Conservation (phyloP, 257 asterid species). For the Ilex aquifolium region DNA sequence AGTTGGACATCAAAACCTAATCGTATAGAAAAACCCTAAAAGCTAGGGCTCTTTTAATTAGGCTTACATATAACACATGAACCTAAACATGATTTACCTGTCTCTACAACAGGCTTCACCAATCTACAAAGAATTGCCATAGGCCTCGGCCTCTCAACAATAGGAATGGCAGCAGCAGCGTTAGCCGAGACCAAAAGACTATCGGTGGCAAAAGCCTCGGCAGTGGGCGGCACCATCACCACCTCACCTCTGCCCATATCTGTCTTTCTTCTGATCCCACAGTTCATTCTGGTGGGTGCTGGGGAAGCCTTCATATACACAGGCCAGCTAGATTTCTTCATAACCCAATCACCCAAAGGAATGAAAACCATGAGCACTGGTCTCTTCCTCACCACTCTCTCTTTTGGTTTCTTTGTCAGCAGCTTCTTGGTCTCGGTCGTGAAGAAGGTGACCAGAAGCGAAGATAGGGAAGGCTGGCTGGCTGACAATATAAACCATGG, state of each 20-base stretch:
- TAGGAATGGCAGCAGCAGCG: constrained; percentile 77
- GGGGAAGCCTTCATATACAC: constrained; percentile 94
- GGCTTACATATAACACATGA: too few relatives aligned
- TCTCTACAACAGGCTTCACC: constrained; percentile 42
- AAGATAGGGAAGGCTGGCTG: constrained; percentile 61
- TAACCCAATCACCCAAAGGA: constrained; percentile 83
- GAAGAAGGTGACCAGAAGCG: constrained; percentile 46
- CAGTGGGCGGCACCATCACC: neutral
- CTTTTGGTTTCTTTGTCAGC: constrained; percentile 78
- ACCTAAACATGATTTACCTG: too few relatives aligned
- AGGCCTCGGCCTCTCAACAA: constrained; percentile 61
- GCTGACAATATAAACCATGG: constrained; percentile 78
- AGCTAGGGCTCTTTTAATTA: too few relatives aligned
- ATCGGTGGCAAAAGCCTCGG: constrained; percentile 38
- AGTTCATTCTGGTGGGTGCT: constrained; percentile 73
- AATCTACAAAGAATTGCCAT: constrained; percentile 62
- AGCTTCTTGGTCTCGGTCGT: constrained; percentile 68
- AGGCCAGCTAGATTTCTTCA: constrained; percentile 92
- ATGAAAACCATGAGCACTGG: constrained; percentile 98
- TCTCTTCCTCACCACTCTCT: constrained; percentile 73
- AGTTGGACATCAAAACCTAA: neutral
- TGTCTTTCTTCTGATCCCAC: constrained; percentile 73
- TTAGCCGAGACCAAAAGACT: constrained; percentile 60
- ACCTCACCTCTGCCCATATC: constrained; percentile 50
- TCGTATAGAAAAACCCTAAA: too few relatives aligned